A percentile compares a stretch with the other conserved stretches of the same genome.
phyloP scores from a whole-genome alignment of 805 yeast species.

The Kluyveromyces aestuarii region DNA sequence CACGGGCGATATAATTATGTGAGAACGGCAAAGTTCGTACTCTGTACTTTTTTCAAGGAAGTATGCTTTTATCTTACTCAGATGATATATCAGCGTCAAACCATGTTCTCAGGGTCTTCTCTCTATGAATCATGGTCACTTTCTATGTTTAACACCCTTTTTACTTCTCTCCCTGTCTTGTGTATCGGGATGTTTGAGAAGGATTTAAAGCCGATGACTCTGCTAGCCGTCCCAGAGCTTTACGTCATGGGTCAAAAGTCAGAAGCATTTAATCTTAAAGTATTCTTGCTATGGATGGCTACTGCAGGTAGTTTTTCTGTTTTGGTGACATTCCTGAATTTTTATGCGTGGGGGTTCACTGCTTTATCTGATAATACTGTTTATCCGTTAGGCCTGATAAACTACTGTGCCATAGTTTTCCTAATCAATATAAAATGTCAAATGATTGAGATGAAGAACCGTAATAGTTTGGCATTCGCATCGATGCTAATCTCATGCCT shows the following conservation, averaged over 20 bases:
- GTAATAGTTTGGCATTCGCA: constrained; percentile 58
- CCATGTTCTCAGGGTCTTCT: constrained; percentile 88
- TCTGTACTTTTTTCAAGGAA: constrained; percentile 93
- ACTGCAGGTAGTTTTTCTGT: constrained; percentile 68
- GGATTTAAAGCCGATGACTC: constrained; percentile 80
- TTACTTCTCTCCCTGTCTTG: constrained; percentile 85
- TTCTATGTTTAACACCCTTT: constrained; percentile 93
- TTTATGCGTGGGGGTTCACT: constrained; percentile 60
- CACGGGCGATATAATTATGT: constrained; percentile 95
- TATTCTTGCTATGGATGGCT: constrained; percentile 72
- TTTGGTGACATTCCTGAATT: constrained; percentile 56
- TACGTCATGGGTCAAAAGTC: constrained; percentile 69
- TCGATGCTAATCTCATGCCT: constrained; percentile 62
- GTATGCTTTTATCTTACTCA: constrained; percentile 83
- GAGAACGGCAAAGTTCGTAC: constrained; percentile 82
- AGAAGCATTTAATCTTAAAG: constrained; percentile 59
- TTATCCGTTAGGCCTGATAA: constrained; percentile 71
- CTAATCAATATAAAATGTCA: constrained; percentile 73
- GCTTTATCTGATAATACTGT: constrained; percentile 66
- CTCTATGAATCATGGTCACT: constrained; percentile 93
- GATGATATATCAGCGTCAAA: constrained; percentile 73
- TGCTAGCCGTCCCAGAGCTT: constrained; percentile 85
- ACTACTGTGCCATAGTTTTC: constrained; percentile 63
- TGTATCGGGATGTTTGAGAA: constrained; percentile 94
- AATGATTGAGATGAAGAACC: constrained; percentile 68